These are phyloP conservation scores for Artemisia argyi DNA, from an alignment of 129 eudicot species.

Conservation along the genomic window DNA sequence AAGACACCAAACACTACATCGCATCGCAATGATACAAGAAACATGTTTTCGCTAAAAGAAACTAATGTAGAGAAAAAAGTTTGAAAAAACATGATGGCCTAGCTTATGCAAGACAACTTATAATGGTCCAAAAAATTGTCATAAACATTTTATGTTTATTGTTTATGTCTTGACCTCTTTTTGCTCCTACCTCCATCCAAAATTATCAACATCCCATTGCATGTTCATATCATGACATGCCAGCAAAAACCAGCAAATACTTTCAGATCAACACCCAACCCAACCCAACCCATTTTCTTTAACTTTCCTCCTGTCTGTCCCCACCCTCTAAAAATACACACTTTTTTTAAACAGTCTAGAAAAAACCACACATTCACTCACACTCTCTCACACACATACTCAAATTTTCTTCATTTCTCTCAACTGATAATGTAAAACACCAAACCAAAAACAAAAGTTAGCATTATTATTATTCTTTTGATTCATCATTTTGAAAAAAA, in stretches of 20 bases:
- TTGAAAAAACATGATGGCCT: slow-evolving; percentile 7
- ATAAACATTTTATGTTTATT: not conserved
- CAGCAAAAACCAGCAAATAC: slow-evolving; percentile 30
- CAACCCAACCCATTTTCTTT: slow-evolving; percentile 33
- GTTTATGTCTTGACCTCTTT: not conserved
- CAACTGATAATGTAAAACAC: slow-evolving; percentile 66
- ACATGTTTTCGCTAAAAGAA: no score
- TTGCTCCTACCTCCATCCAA: slow-evolving; percentile 9
- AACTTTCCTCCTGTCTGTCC: slow-evolving; percentile 38
- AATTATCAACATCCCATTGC: slow-evolving; percentile 5
- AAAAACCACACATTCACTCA: not conserved
- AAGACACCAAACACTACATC: no score
- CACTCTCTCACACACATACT: slow-evolving; percentile 24
- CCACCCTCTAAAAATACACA: slow-evolving; percentile 23
- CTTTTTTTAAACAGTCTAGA: not conserved
- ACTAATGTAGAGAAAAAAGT: not conserved
- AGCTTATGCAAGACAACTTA: not conserved
- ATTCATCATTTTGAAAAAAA: slow-evolving; percentile 15
- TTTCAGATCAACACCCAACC: slow-evolving; percentile 29
- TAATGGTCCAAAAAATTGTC: slow-evolving; percentile 20
- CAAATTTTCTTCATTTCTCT: slow-evolving; percentile 16
- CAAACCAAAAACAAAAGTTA: slow-evolving; percentile 16
- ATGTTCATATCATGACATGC: slow-evolving; percentile 37
- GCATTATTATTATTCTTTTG: slow-evolving; percentile 5
- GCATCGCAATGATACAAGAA: no score